phyloP scores from a whole-genome alignment of 305 asterid genomes.

The Withania somnifera region DNA sequence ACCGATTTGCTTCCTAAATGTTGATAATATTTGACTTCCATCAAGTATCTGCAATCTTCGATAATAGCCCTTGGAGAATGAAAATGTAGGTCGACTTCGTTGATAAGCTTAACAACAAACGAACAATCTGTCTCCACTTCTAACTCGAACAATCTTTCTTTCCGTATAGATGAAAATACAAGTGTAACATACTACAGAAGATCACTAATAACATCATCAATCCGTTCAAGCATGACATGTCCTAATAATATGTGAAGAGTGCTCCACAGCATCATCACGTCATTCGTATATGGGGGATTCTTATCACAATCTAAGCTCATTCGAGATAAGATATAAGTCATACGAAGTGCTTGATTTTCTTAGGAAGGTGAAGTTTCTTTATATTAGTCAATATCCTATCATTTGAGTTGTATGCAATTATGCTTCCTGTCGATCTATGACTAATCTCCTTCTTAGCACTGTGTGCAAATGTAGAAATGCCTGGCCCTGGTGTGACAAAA shows the following conservation, averaged over 20 bases:
- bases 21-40: not conserved
- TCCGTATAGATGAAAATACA: not conserved
- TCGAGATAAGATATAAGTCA: not conserved
- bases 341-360: not conserved
- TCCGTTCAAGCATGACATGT: too few species aligned
- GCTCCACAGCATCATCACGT: not conserved
- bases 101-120: not conserved
- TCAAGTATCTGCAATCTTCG: not conserved
- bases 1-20: not conserved
- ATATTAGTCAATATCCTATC: not conserved
- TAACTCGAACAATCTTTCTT: not conserved
- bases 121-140: not conserved
- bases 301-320: not conserved
- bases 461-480: not conserved
- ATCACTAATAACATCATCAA: too few species aligned
- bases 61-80: not conserved
- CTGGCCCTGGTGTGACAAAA: not conserved
- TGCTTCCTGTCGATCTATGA: not conserved
- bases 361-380: not conserved
- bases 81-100: not conserved
- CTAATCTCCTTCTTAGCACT: not conserved
- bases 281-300: not conserved
- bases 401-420: not conserved
- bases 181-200: not conserved
- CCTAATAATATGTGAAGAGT: not conserved